phyloP scores from a whole-genome alignment of 1,284 basidiomycete genomes.

The Trametes hirsuta region DNA sequence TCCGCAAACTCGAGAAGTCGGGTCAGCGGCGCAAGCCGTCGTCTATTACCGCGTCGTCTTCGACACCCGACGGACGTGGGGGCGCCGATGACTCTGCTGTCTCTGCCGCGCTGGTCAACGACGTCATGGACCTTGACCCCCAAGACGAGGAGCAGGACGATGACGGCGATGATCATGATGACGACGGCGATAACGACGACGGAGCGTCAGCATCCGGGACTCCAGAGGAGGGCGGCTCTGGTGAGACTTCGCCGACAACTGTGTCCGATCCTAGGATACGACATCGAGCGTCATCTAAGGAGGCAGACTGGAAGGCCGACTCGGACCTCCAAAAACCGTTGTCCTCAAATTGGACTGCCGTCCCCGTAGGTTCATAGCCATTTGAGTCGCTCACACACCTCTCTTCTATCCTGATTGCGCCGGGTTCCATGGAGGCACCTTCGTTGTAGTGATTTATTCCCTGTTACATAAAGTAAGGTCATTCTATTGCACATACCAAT shows the following conservation, averaged over 20 bases:
- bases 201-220: slow-evolving; percentile 13
- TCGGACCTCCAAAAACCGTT: neutral
- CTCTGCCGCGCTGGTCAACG: slow-evolving; percentile 17
- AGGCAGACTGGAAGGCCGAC: neutral
- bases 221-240: slow-evolving; percentile 20
- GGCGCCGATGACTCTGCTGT: slow-evolving; percentile 12
- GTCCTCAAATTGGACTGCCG: neutral
- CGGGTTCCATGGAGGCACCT: too few relatives aligned
- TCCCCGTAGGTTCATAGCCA: slow-evolving; percentile 8
- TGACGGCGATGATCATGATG: slow-evolving; percentile 14
- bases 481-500: too few relatives aligned
- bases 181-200: slow-evolving; percentile 3
- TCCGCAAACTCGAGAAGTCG: slow-evolving; percentile 63
- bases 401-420: too few relatives aligned
- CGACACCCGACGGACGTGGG: slow-evolving; percentile 19
- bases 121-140: slow-evolving; percentile 22
- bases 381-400: too few relatives aligned
- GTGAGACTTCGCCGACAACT: slow-evolving; percentile 18
- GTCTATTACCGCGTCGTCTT: slow-evolving; percentile 22
- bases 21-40: slow-evolving; percentile 22
- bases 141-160: slow-evolving; percentile 21
- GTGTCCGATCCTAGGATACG: slow-evolving; percentile 16
- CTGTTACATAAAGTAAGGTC: too few relatives aligned
- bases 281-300: slow-evolving; percentile 6
- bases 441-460: too few relatives aligned